phyloP scores from a whole-genome alignment of 2,329 filamentous ascomycete genomes.

The Penicillium sp. region DNA sequence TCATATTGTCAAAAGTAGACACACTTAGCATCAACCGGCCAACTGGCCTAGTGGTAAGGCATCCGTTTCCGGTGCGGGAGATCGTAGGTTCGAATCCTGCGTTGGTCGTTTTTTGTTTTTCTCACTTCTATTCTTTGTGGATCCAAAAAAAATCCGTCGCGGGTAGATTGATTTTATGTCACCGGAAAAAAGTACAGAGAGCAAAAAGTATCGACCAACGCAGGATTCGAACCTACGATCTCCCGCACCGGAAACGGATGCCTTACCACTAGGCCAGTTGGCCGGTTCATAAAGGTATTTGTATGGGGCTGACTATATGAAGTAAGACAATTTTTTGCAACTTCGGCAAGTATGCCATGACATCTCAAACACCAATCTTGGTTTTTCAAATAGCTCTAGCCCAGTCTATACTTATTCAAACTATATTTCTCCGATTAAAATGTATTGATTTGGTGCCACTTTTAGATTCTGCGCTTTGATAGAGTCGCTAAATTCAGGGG shows the following conservation, averaged over 20 bases:
- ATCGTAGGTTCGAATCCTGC: slow-evolving; percentile 37
- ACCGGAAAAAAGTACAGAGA: too few species aligned
- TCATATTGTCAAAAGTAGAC: background rate
- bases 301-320: background rate
- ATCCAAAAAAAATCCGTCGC: too few species aligned
- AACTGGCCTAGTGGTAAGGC: slow-evolving; percentile 37
- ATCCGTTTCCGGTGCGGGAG: slow-evolving; percentile 36
- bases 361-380: background rate
- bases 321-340: accelerated
- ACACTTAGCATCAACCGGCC: slow-evolving; percentile 13
- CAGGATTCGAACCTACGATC: slow-evolving; percentile 37
- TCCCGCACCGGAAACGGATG: slow-evolving; percentile 36
- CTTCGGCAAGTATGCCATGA: background rate
- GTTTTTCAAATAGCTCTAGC: background rate
- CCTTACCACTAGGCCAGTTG: slow-evolving; percentile 37
- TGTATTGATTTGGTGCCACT: too few species aligned
- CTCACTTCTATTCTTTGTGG: too few species aligned
- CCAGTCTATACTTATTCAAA: too few species aligned
- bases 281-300: slow-evolving; percentile 17
- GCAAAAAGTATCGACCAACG: too few species aligned
- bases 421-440: too few species aligned
- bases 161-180: too few species aligned
- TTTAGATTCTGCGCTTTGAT: too few species aligned
- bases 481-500: too few species aligned
- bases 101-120: too few species aligned